Conservation (phyloP, 345 rosid genomes). For the Gossypium australe region DNA sequence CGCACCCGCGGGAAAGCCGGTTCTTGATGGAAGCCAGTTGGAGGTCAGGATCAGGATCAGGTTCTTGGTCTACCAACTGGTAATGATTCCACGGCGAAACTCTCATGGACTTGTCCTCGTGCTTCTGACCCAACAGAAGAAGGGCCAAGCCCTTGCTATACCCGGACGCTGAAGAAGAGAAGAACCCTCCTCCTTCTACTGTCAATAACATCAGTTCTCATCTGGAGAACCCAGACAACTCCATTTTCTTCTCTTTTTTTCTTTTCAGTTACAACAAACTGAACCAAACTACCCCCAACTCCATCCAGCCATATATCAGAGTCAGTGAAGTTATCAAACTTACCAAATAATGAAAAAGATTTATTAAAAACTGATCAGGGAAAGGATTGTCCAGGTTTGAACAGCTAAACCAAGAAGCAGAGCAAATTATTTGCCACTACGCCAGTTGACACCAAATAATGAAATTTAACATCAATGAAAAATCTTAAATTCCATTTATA, state of each 20-base stretch:
- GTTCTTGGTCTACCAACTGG: slow-evolving; percentile 88
- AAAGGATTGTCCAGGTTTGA: too few relatives aligned
- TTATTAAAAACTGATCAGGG: too few relatives aligned
- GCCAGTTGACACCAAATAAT: too few relatives aligned
- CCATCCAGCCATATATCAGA: slow-evolving; percentile 20
- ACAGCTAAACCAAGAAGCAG: too few relatives aligned
- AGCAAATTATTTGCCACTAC: too few relatives aligned
- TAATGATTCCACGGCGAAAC: slow-evolving; percentile 91
- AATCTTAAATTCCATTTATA: not conserved
- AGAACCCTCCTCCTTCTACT: slow-evolving; percentile 97
- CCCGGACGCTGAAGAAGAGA: slow-evolving; percentile 97
- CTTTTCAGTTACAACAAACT: slow-evolving; percentile 9
- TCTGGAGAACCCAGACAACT: slow-evolving; percentile 39
- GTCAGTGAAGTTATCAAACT: slow-evolving; percentile 23
- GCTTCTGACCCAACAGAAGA: slow-evolving; percentile 78
- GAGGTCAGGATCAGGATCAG: slow-evolving; percentile 63
- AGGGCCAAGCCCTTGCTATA: slow-evolving; percentile 86
- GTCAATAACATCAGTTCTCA: slow-evolving; percentile 95
- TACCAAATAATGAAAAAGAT: not conserved
- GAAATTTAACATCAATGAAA: not conserved
- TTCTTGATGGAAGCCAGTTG: slow-evolving; percentile 94
- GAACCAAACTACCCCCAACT: slow-evolving; percentile 16
- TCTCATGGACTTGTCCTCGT: slow-evolving; percentile 88
- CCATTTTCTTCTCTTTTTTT: slow-evolving; percentile 6
- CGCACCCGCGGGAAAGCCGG: slow-evolving; percentile 77